A percentile compares a stretch with the other conserved stretches of the same genome.
Conservation (phyloP, 2,329 filamentous ascomycete species). For the Colletotrichum sp. region DNA sequence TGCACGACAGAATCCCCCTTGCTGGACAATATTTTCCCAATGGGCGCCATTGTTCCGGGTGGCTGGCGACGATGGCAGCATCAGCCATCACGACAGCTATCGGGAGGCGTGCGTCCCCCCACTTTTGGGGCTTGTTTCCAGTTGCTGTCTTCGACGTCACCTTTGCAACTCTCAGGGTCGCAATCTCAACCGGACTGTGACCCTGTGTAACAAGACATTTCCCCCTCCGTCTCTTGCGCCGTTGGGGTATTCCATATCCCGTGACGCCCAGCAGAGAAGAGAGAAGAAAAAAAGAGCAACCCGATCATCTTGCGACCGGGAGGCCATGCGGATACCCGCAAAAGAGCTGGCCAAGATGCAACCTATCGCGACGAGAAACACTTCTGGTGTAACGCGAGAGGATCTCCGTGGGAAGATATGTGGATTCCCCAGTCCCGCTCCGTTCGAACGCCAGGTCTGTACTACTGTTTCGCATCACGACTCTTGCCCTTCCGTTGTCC, state of each 20-base stretch:
- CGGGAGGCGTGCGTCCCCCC: not conserved
- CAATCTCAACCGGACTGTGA: not conserved
- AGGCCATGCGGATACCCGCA: not conserved
- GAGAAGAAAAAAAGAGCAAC: not conserved
- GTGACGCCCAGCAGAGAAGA: not conserved
- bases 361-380: not conserved
- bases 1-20: not conserved
- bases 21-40: not conserved
- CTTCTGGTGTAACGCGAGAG: not conserved
- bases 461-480: not conserved
- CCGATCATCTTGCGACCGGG: not conserved
- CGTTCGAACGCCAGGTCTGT: not conserved
- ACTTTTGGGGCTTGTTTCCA: not conserved
- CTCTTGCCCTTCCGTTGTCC: not conserved
- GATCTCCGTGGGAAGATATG: not conserved
- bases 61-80: not conserved
- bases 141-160: not conserved
- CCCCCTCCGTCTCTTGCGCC: not conserved
- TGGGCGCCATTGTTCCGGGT: not conserved
- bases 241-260: not conserved
- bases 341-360: not conserved
- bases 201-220: not conserved
- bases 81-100: not conserved
- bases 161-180: not conserved
- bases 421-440: not conserved